Conservation (phyloP, 768 basidiomycete genomes). For the Suillus paluster region DNA sequence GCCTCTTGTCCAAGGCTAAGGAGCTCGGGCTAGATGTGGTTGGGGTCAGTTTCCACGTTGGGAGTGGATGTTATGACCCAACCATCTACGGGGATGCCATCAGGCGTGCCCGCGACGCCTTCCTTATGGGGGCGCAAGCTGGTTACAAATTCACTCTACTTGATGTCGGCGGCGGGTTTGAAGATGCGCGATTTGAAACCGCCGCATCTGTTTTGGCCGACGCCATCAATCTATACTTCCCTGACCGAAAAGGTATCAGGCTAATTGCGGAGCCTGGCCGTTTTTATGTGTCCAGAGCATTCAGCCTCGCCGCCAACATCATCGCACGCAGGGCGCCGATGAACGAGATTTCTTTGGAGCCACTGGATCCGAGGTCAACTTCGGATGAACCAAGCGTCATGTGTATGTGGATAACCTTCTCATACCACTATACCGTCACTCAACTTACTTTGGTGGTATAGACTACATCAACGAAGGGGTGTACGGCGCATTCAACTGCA, state of each 20-base stretch:
- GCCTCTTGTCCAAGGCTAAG: conserved; percentile 76
- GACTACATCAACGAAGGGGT: conserved; percentile 99
- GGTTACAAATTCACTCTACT: conserved; percentile 86
- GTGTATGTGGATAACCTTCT: conserved; percentile 67
- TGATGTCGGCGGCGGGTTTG: conserved; percentile 97
- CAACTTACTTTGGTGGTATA: conserved; percentile 33
- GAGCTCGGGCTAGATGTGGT: conserved; percentile 84
- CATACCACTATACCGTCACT: conserved; percentile 6
- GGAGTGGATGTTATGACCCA: conserved; percentile 95
- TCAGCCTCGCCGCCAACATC: conserved; percentile 90
- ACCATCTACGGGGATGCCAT: conserved; percentile 90
- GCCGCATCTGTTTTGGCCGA: conserved; percentile 72
- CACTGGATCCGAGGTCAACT: conserved; percentile 26
- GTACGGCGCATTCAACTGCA: conserved; percentile 96
- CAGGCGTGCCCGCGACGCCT: conserved; percentile 77
- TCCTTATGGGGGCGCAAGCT: conserved; percentile 81
- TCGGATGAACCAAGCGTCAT: conserved; percentile 66
- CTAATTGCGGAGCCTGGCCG: conserved; percentile 96
- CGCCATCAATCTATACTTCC: conserved; percentile 82
- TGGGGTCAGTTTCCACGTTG: conserved; percentile 97
- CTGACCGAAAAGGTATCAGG: conserved; percentile 64
- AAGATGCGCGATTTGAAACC: conserved; percentile 81
- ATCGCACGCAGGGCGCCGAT: conserved; percentile 83
- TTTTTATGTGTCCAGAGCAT: conserved; percentile 91
- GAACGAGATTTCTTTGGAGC: conserved; percentile 33